These are phyloP conservation scores for Aspergillus hiratsukae DNA, from an alignment of 2,329 filamentous ascomycete species.

Conservation along the genomic window DNA sequence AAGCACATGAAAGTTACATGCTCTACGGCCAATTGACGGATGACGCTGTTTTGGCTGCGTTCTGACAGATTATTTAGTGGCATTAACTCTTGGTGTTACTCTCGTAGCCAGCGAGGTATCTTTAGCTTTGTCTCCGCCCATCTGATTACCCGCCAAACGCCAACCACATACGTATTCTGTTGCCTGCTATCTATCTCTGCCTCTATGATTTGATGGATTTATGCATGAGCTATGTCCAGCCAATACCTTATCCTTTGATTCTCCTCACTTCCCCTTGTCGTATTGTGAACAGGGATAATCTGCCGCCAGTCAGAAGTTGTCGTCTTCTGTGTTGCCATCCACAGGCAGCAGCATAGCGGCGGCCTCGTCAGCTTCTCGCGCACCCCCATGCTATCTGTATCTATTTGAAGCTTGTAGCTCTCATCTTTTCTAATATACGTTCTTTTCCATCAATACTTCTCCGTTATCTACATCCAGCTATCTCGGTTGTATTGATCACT, in stretches of 20 bases:
- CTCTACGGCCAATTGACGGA: not conserved
- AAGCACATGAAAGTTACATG: not conserved
- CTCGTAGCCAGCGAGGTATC: not conserved
- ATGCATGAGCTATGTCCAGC: slow-evolving; percentile 1
- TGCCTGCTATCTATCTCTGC: slow-evolving; percentile 7
- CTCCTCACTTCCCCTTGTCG: not conserved
- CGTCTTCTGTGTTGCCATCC: not conserved
- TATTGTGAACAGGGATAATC: not conserved
- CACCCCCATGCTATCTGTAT: not conserved
- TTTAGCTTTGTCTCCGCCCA: not conserved
- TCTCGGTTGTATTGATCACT: not conserved
- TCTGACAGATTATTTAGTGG: too few relatives aligned
- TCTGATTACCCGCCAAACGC: not conserved
- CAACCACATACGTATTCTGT: slow-evolving; percentile 3
- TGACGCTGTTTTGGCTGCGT: not conserved
- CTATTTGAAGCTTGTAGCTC: not conserved
- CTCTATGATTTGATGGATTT: not conserved
- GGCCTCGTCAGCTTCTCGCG: not conserved
- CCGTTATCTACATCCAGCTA: slow-evolving; percentile 2
- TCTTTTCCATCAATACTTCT: not conserved
- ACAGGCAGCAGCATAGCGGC: not conserved
- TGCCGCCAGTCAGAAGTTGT: not conserved
- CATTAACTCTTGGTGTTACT: not conserved
- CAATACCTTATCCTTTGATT: not conserved
- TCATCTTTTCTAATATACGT: not conserved